Percentiles rank a stretch among this genome's conserved stretches.
These are phyloP conservation scores for Jackrogersella minutella DNA, from an alignment of 495 filamentous ascomycete species.

Conservation along the genomic window DNA sequence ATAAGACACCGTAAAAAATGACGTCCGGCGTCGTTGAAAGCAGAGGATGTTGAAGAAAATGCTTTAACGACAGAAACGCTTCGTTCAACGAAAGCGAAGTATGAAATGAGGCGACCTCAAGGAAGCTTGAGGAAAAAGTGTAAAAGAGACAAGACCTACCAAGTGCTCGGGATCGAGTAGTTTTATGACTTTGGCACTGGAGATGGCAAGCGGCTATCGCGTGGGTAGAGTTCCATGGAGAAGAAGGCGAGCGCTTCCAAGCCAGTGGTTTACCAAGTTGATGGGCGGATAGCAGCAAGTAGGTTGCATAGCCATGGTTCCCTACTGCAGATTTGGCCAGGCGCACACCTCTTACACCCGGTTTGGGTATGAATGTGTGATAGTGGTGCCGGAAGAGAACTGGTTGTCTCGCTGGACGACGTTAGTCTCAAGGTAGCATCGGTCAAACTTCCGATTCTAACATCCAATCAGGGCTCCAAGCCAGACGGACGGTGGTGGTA, in stretches of 20 bases:
- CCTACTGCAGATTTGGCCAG: slow-evolving; percentile 35
- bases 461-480: slow-evolving; percentile 28
- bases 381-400: slow-evolving; percentile 33
- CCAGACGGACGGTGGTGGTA: slow-evolving; percentile 12
- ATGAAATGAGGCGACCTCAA: slow-evolving; percentile 48
- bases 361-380: slow-evolving; percentile 41
- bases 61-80: slow-evolving; percentile 54
- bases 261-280: slow-evolving; percentile 21
- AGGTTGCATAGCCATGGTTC: slow-evolving; percentile 34
- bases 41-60: slow-evolving; percentile 34
- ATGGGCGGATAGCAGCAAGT: slow-evolving; percentile 35
- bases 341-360: slow-evolving; percentile 22
- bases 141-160: slow-evolving; percentile 35
- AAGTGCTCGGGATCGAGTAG: slow-evolving; percentile 40
- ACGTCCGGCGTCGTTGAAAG: slow-evolving; percentile 56
- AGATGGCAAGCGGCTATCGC: slow-evolving; percentile 42
- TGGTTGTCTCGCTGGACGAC: slow-evolving; percentile 26
- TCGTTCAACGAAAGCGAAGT: slow-evolving; percentile 60
- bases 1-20: slow-evolving; percentile 39
- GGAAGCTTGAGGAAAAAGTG: slow-evolving; percentile 48
- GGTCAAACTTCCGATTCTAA: slow-evolving; percentile 20
- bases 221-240: slow-evolving; percentile 24
- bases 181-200: slow-evolving; percentile 44
- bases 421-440: slow-evolving; percentile 32
- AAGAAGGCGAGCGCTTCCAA: slow-evolving; percentile 41